These are phyloP conservation scores for Euclidium syriacum DNA, from an alignment of 345 rosid species.

Conservation along the genomic window DNA sequence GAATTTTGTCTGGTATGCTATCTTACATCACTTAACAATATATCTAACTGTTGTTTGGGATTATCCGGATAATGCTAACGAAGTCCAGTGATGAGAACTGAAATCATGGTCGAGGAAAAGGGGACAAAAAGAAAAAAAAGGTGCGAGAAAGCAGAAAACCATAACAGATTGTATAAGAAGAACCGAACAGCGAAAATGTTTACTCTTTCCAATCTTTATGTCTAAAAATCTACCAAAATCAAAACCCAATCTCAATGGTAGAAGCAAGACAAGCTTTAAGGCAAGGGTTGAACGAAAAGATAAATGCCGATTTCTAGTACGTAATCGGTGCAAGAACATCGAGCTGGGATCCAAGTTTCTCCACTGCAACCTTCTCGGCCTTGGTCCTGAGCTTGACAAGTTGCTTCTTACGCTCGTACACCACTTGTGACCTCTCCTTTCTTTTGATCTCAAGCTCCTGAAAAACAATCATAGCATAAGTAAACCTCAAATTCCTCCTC, in stretches of 20 bases:
- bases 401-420: slow-evolving; percentile 82
- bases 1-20: too few relatives aligned
- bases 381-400: slow-evolving; percentile 62
- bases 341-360: slow-evolving; percentile 75
- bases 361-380: slow-evolving; percentile 80
- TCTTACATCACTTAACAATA: too few relatives aligned
- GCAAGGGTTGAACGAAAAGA: not conserved
- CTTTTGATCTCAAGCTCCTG: slow-evolving; percentile 87
- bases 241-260: not conserved
- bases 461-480: not conserved
- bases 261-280: not conserved
- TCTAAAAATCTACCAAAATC: not conserved
- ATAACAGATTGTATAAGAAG: not conserved
- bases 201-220: slow-evolving; percentile 9
- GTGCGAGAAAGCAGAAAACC: too few relatives aligned
- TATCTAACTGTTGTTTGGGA: too few relatives aligned
- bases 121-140: not conserved
- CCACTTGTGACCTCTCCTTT: slow-evolving; percentile 62
- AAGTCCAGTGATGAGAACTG: not conserved
- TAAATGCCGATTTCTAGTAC: slow-evolving; percentile 33
- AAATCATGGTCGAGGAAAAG: too few relatives aligned
- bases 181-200: not conserved
- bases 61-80: too few relatives aligned
- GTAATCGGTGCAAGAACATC: slow-evolving; percentile 59
- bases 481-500: not conserved